Base-by-base conservation (phyloP, 2,329 filamentous ascomycete species). In the Lasiodiplodia theobromae region DNA sequence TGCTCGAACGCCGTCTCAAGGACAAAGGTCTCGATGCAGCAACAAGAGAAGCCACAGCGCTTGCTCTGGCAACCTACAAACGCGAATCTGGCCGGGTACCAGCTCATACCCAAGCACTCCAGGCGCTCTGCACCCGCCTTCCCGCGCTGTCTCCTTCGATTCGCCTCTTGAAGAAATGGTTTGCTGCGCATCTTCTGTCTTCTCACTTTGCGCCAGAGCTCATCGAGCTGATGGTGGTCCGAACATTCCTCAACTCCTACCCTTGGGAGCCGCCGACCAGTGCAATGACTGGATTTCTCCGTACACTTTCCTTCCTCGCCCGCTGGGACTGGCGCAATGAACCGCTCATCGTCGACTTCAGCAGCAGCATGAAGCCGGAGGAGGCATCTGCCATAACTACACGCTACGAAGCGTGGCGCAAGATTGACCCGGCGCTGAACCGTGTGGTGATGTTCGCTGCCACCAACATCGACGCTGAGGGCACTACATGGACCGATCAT, bases 271-370 rank as follows among this genome's bases (percentile, higher is more conserved):
- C 87, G 0, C 95, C 96, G 0, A 91, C 91, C 0, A 95, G 91
- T 73, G 85, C 91, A 11, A 89, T 89, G 73, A 91, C 91, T 0
- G 96, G 92, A 4, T 95, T 99, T 76, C 81, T 97, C 34, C 89
- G 94, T 25, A 92, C 92, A 0, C 83, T 99, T 1, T 83, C 90
- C 38, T 91, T 95, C 78, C 84, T 99, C 16, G 89, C 94, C 1
- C 86, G 89, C 52, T 99, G 96, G 94, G 93, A 98, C 77, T 99
- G 96, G 96, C 88, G 92, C 34, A 85, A 89, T 8, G 90, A 94
- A 66, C 92, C 96, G 1, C 84, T 98, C 38, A 85, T 97, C 40
- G 85, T 97, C 31, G 93, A 97, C 77, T 86, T 93, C 31, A 86
- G 88, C 28, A 72, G 73, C 18, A 71, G 70, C 2, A 84, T 96